Evolutionary conservation across 305 asterid genomes (phyloP).

Genomic region (Euphrasia arctica): DNA sequence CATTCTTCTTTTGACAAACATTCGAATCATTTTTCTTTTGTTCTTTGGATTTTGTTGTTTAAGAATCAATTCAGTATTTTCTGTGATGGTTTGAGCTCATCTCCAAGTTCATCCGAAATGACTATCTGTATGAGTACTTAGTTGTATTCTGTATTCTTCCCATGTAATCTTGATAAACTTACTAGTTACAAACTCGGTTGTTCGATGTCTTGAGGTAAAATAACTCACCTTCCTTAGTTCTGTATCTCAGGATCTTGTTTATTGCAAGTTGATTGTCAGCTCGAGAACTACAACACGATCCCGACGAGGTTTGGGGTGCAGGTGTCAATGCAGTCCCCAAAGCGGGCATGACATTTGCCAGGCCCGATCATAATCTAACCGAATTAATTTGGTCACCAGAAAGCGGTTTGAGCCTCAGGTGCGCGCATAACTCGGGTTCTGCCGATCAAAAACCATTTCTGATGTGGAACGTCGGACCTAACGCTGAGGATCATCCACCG

Average conservation of each 20-base stretch:
- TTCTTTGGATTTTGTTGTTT: too few relatives aligned
- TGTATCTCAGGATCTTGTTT: slow-evolving; percentile 24
- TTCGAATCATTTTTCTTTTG: neutral
- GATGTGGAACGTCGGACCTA: slow-evolving; percentile 11
- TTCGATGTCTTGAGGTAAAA: neutral
- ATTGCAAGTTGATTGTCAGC: slow-evolving; percentile 25
- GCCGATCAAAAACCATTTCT: slow-evolving; percentile 39
- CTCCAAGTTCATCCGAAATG: too few relatives aligned
- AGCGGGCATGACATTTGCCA: slow-evolving; percentile 41
- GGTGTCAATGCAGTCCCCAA: slow-evolving; percentile 73
- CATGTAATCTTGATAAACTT: too few relatives aligned
- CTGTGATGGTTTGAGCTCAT: neutral
- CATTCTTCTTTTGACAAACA: neutral
- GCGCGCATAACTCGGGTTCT: slow-evolving; percentile 34
- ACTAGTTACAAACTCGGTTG: too few relatives aligned
- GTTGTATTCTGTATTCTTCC: neutral
- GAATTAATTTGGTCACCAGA: slow-evolving; percentile 77
- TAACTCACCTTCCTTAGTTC: neutral
- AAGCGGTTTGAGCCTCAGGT: slow-evolving; percentile 56
- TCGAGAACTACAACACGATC: slow-evolving; percentile 28
- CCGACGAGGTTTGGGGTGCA: slow-evolving; percentile 57
- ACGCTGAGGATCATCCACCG: too few relatives aligned
- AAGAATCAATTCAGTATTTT: neutral
- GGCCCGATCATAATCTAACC: slow-evolving; percentile 48
- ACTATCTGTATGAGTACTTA: neutral